These are phyloP conservation scores for Geranium brycei DNA, from an alignment of 345 rosid genomes.

Conservation along the genomic window DNA sequence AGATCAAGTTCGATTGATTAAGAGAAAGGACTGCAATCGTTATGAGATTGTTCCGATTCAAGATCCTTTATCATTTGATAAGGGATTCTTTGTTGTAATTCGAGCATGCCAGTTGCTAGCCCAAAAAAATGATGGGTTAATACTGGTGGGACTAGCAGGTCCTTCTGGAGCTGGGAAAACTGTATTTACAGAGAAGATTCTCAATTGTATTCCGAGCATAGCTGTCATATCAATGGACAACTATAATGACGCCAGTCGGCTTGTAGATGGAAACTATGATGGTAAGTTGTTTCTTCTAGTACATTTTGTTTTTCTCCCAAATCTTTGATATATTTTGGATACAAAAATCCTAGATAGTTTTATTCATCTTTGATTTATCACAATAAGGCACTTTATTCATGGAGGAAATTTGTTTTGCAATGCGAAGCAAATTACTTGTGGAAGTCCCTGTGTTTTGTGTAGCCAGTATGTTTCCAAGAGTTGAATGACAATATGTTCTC, in stretches of 20 bases:
- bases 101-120: slow-evolving; percentile 86
- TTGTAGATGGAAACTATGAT: slow-evolving; percentile 92
- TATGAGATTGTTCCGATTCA: slow-evolving; percentile 62
- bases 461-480: too few relatives aligned
- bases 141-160: slow-evolving; percentile 83
- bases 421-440: too few relatives aligned
- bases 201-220: slow-evolving; percentile 72
- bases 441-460: too few relatives aligned
- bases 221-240: slow-evolving; percentile 92
- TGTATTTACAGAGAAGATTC: slow-evolving; percentile 80
- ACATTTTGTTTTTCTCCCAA: too few relatives aligned
- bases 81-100: slow-evolving; percentile 78
- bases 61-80: slow-evolving; percentile 69
- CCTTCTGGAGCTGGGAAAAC: slow-evolving; percentile 99
- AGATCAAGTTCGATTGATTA: slow-evolving; percentile 66
- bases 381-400: too few relatives aligned
- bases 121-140: slow-evolving; percentile 77
- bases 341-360: too few relatives aligned
- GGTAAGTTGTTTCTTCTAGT: slow-evolving; percentile 25
- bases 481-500: neutral
- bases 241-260: slow-evolving; percentile 76
- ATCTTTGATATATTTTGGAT: too few relatives aligned
- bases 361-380: too few relatives aligned
- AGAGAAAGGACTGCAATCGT: slow-evolving; percentile 61
- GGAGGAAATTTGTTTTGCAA: too few relatives aligned